These are phyloP conservation scores for Mortierella sp. DNA, from an alignment of 371 early-diverging fungal genomes.

Conservation along the genomic window DNA sequence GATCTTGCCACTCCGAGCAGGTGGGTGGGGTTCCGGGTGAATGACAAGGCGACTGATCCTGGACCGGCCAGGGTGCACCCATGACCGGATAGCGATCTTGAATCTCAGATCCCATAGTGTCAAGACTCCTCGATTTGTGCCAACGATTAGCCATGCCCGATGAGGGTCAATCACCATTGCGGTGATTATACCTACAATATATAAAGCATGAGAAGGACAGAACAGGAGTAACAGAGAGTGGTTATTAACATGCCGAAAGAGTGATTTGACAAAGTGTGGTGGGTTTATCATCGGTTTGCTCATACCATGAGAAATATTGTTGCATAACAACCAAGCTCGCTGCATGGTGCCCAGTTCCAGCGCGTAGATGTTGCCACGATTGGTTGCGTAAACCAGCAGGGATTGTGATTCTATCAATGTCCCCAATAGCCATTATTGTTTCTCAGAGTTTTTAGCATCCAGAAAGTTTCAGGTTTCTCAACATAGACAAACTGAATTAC, in stretches of 20 bases:
- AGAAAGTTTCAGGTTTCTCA: too few relatives aligned
- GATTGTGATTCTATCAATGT: slow-evolving; percentile 70
- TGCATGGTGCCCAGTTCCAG: slow-evolving; percentile 82
- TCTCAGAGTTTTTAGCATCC: too few relatives aligned
- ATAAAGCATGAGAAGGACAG: background rate
- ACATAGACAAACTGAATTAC: too few relatives aligned
- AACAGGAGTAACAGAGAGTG: background rate
- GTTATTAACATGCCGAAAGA: background rate
- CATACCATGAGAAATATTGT: slow-evolving; percentile 65
- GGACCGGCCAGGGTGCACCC: slow-evolving; percentile 82
- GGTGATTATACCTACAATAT: slow-evolving; percentile 69
- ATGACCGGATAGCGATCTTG: slow-evolving; percentile 76
- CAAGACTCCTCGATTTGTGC: slow-evolving; percentile 85
- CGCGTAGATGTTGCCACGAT: slow-evolving; percentile 78
- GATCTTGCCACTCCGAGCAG: slow-evolving; percentile 56
- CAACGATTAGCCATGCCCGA: slow-evolving; percentile 78
- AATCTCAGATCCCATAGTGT: slow-evolving; percentile 90
- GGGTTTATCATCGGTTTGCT: slow-evolving; percentile 7
- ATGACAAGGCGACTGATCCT: slow-evolving; percentile 73
- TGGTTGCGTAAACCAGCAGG: slow-evolving; percentile 82
- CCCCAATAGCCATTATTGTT: too few relatives aligned
- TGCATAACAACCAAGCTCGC: slow-evolving; percentile 69
- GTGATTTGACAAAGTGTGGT: too few relatives aligned
- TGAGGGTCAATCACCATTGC: slow-evolving; percentile 74
- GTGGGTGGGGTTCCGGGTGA: slow-evolving; percentile 59